Evolutionary conservation across 2,329 filamentous ascomycete species (phyloP).

Genomic region (Fusarium sp.): DNA sequence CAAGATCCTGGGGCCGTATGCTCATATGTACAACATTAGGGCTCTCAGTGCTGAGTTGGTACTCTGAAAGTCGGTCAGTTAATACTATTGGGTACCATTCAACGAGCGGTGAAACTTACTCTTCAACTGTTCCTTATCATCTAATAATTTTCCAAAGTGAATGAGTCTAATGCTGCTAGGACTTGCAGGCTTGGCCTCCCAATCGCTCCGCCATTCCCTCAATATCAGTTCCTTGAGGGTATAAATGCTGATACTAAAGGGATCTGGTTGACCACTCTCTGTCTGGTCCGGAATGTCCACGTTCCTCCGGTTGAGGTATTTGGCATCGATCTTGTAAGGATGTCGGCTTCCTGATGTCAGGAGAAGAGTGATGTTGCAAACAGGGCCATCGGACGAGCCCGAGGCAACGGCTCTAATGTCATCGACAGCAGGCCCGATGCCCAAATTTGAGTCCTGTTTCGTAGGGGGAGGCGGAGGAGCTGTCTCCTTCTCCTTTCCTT

Average conservation of each 20-base stretch:
- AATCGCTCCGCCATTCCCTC: slow-evolving; percentile 92
- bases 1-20: slow-evolving; percentile 87
- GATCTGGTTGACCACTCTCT: slow-evolving; percentile 76
- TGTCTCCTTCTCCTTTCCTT: slow-evolving; percentile 55
- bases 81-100: background rate
- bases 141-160: slow-evolving; percentile 90
- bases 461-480: slow-evolving; percentile 47
- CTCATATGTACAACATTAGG: slow-evolving; percentile 97
- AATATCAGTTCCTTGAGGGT: slow-evolving; percentile 95
- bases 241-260: slow-evolving; percentile 92
- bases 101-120: slow-evolving; percentile 69
- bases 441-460: slow-evolving; percentile 57
- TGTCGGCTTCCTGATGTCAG: slow-evolving; percentile 87
- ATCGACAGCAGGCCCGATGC: slow-evolving; percentile 62
- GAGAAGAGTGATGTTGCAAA: slow-evolving; percentile 85
- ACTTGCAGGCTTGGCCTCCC: slow-evolving; percentile 88
- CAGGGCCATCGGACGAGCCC: slow-evolving; percentile 54
- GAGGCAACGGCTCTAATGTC: slow-evolving; percentile 57
- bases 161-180: slow-evolving; percentile 93
- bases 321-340: slow-evolving; percentile 91
- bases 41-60: slow-evolving; percentile 80
- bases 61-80: slow-evolving; percentile 72
- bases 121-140: slow-evolving; percentile 88
- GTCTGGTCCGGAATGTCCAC: slow-evolving; percentile 80
- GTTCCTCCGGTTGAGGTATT: slow-evolving; percentile 85